These are phyloP conservation scores for Venturia nashicola DNA, from an alignment of 2,329 filamentous ascomycete species.

Conservation along the genomic window DNA sequence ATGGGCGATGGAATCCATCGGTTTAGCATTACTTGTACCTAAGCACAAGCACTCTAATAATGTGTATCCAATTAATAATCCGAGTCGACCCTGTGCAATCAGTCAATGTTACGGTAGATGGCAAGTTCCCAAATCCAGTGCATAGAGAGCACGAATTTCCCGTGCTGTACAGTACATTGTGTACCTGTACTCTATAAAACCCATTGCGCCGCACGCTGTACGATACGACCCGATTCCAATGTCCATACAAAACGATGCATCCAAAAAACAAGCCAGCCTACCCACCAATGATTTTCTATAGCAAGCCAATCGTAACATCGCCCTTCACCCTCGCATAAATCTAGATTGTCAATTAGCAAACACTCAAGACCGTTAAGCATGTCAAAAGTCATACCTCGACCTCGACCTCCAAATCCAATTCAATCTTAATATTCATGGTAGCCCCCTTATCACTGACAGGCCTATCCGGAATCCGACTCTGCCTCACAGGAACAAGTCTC, in stretches of 20 bases:
- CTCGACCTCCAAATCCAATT: constrained; percentile 13
- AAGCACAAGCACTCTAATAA: no score
- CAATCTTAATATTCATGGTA: constrained; percentile 30
- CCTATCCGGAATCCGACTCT: constrained; percentile 28
- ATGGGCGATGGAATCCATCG: no score
- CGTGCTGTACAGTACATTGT: no score
- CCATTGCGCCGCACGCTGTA: no score
- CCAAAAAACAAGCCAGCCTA: background rate
- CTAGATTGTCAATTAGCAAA: constrained; percentile 15
- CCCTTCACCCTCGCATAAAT: constrained; percentile 21
- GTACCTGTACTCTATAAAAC: no score
- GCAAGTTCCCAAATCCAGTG: no score
- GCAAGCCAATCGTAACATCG: constrained; percentile 20
- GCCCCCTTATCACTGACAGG: constrained; percentile 24
- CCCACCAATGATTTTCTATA: constrained; percentile 11
- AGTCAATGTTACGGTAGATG: no score
- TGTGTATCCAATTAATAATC: no score
- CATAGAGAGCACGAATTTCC: no score
- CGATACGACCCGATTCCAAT: background rate
- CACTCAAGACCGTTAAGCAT: background rate
- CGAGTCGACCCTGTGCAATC: no score
- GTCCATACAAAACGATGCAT: background rate
- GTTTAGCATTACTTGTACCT: no score
- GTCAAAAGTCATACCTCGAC: background rate
- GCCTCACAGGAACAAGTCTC: constrained; percentile 19